Base-by-base conservation (phyloP, 768 basidiomycete genomes). In the Hortiboletus campestris region DNA sequence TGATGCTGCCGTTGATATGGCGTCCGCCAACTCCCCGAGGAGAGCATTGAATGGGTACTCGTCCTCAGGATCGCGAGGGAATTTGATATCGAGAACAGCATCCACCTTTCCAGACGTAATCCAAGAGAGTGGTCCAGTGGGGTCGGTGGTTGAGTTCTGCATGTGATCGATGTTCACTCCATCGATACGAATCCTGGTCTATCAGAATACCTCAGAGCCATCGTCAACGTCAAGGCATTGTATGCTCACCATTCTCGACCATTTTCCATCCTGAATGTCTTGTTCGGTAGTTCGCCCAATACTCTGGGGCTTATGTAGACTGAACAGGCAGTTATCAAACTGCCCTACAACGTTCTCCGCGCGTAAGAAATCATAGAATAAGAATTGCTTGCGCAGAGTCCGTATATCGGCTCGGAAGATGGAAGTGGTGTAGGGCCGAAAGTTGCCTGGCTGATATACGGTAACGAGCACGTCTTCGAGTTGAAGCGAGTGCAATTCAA, bases 261-360 rank as follows among this genome's bases (percentile, higher is more conserved):
- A 94, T 56, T 86, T 83, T 17, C 86, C 86, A 66, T 94, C 88
- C 67, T 87, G 84, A 32, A 90, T 67, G 57, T 96, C 94, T 65
- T 85, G 89, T 66, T 92, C 88, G 45, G 85, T 92, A 6, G 92
- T 94, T 58, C 92, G 79, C 2, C 95, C 93, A 48, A 98, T 91
- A 68, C 92, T 96, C 75, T 98, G 96, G 7, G 96, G 96, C 66
- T 86, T 89, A 66, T 98, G 97, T 59, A 99, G 68, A 68, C 95
- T 98, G 75, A 97, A 97, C 19, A 99, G 68, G 64, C 97, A 99
- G 67, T 98, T 98, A 69, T 99, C 97, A 59, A 94, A 91, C 70
- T 99, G 97, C 5, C 97, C 97, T 10, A 97, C 96, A 40, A 98
- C 89, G 60, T 89, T 91, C 67, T 98, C 95, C 0, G 97, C 95